Evolutionary conservation across 305 asterid species (phyloP).

Genomic region (Fraxinus greggii): DNA sequence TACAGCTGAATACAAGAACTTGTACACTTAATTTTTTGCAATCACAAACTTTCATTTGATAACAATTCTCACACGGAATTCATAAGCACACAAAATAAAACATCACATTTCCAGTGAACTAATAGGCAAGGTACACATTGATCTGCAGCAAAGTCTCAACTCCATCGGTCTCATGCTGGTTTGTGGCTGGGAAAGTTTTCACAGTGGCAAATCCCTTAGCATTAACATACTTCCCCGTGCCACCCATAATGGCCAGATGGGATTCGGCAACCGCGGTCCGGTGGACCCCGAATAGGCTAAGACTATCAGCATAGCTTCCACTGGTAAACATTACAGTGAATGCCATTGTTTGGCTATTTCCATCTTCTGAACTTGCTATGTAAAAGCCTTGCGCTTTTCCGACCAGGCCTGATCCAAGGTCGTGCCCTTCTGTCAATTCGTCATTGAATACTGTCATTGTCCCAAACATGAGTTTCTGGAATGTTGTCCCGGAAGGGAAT

Average conservation of each 20-base stretch:
- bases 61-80: background rate
- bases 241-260: constrained; percentile 79
- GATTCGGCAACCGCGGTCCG: constrained; percentile 64
- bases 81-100: background rate
- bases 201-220: constrained; percentile 67
- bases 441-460: constrained; percentile 82
- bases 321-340: constrained; percentile 67
- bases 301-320: constrained; percentile 65
- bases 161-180: constrained; percentile 65
- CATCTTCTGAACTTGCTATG: constrained; percentile 71
- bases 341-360: constrained; percentile 76
- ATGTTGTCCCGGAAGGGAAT: constrained; percentile 58
- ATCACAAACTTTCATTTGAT: background rate
- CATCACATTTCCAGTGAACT: background rate
- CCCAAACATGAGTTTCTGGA: constrained; percentile 85
- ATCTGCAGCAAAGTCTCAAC: constrained; percentile 65
- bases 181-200: constrained; percentile 52
- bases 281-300: constrained; percentile 77
- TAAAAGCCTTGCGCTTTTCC: constrained; percentile 90
- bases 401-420: constrained; percentile 61
- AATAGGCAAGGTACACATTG: constrained; percentile 59
- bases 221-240: constrained; percentile 73
- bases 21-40: background rate
- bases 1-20: background rate
- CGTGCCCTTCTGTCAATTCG: constrained; percentile 73